Evolutionary conservation across 371 early-diverging fungal species (phyloP), one percentile per base, ranked within the genome.

Genomic region (Rhizopus microsporus): DNA sequence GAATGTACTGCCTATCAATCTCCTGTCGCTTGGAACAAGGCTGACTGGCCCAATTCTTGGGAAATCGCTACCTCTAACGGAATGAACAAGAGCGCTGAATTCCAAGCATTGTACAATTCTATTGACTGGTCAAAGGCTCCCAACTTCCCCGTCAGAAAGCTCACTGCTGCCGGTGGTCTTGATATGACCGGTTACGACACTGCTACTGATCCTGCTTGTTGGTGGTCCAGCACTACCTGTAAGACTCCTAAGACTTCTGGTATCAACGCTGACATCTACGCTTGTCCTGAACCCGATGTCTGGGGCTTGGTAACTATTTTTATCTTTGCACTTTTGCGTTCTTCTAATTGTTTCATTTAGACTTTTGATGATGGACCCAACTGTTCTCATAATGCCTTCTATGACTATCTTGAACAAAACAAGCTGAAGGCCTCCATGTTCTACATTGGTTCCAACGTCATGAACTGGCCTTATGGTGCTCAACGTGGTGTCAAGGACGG

Each of bases 361-460:
- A 79, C 76, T 23, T 79, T 71, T 57, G 80, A 79, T 67, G 80
- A 79, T 55, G 80, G 80, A 33, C 80, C 80, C 30, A 79, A 75
- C 59, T 74, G 74, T 59, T 75, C 80, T 17, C 75, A 74, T 48
- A 74, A 72, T 60, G 75, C 75, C 4, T 66, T 80, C 35, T 80
- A 81, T 54, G 82, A 81, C 51, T 71, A 64, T 44, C 68, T 81
- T 48, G 52, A 67, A 55, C 53, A 62, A 49, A 68, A 77, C 61
- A 78, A 78, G 42, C 75, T 74, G 57, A 76, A 68, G 56, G 82
- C 82, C 8, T 71, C 78, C 40, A 75, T 81, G 77, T 81, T 81
- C 58, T 78, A 77, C 51, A 75, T 81, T 55, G 82, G 81, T 23
- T 77, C 81, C 3, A 79, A 79, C 44, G 79, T 79, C 0, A 59